Conservation (phyloP, 306 rosid species). For the Lablab purpureus region DNA sequence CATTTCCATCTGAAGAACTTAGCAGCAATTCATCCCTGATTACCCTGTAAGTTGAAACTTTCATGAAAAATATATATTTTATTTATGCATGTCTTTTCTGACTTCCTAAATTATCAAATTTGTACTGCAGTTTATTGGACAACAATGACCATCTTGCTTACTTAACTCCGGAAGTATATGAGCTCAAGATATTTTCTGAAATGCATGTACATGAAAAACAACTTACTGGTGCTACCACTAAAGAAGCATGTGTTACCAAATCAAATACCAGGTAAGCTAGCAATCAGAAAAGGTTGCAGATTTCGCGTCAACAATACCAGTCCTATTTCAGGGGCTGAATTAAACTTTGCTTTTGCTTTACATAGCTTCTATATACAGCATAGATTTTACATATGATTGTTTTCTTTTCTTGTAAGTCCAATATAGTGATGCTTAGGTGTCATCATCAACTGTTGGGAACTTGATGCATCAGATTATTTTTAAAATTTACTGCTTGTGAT, state of each 20-base stretch:
- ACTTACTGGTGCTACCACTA: constrained; percentile 41
- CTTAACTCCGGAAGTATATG: constrained; percentile 54
- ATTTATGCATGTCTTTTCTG: neutral
- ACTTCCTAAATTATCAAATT: constrained; percentile 15
- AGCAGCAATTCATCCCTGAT: constrained; percentile 57
- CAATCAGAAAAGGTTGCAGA: neutral
- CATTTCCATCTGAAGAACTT: constrained; percentile 54
- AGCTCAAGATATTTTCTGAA: constrained; percentile 56
- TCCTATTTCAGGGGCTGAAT: no score
- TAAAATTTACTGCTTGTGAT: constrained; percentile 37
- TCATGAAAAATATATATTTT: neutral
- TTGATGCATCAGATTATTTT: constrained; percentile 28
- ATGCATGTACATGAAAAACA: constrained; percentile 48
- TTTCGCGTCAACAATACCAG: neutral
- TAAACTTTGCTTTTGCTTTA: neutral
- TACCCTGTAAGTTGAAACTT: constrained; percentile 57
- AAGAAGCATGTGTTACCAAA: constrained; percentile 41
- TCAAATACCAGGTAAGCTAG: constrained; percentile 50
- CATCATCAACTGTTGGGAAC: neutral
- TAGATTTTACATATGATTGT: neutral
- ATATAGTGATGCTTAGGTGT: neutral
- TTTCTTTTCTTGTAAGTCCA: constrained; percentile 11
- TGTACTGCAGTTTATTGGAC: constrained; percentile 68
- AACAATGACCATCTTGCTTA: constrained; percentile 59
- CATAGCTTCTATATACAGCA: neutral